A percentile compares a stretch with the other conserved stretches of the same genome.
phyloP scores from a whole-genome alignment of 2,329 filamentous ascomycete genomes.

The Microdochium trichocladiopsis region DNA sequence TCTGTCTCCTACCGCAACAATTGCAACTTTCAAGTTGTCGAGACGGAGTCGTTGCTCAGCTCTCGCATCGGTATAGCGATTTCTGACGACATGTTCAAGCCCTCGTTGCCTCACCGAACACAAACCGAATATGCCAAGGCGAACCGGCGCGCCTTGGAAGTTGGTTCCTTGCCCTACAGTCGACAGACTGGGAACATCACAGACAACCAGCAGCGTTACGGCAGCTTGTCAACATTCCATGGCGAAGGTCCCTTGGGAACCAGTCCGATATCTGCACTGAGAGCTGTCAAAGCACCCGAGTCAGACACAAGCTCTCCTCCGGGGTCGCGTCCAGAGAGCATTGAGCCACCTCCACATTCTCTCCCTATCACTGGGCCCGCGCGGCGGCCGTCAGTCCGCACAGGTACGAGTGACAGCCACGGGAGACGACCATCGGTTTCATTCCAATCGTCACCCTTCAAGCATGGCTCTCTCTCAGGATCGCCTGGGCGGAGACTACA shows the following conservation, averaged over 20 bases:
- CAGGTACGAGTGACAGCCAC: slow-evolving; percentile 36
- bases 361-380: slow-evolving; percentile 38
- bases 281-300: slow-evolving; percentile 55
- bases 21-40: slow-evolving; percentile 85
- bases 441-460: slow-evolving; percentile 77
- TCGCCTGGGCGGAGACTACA: slow-evolving; percentile 57
- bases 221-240: slow-evolving; percentile 84
- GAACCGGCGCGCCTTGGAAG: slow-evolving; percentile 36
- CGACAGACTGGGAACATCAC: slow-evolving; percentile 36
- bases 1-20: slow-evolving; percentile 80
- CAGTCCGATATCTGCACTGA: slow-evolving; percentile 78
- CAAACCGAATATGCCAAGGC: slow-evolving; percentile 20
- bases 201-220: slow-evolving; percentile 75
- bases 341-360: slow-evolving; percentile 41
- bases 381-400: slow-evolving; percentile 29
- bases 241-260: slow-evolving; percentile 71
- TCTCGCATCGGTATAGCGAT: slow-evolving; percentile 82
- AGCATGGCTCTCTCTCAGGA: slow-evolving; percentile 87
- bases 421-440: slow-evolving; percentile 75
- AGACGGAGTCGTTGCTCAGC: slow-evolving; percentile 83
- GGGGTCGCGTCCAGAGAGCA: slow-evolving; percentile 39
- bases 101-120: slow-evolving; percentile 57
- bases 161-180: slow-evolving; percentile 70
- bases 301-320: slow-evolving; percentile 56
- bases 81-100: slow-evolving; percentile 81